Percentiles rank a stretch among this genome's conserved stretches.
These are phyloP conservation scores for Pezicula radicicola DNA, from an alignment of 2,329 filamentous ascomycete species.

Conservation along the genomic window DNA sequence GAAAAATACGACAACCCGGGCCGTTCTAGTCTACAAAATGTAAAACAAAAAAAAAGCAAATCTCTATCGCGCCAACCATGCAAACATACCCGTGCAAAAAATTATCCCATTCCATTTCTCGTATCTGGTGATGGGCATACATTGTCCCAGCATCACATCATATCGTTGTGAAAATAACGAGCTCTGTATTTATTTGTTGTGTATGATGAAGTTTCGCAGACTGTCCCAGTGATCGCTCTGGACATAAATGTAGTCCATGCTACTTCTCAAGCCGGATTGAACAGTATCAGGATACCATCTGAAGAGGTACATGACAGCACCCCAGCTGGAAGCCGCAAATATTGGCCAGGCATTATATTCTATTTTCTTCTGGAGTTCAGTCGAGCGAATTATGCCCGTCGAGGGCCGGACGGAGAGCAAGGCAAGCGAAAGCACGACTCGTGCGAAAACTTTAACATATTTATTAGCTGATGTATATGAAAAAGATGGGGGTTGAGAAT, in stretches of 20 bases:
- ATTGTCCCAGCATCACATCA: not conserved
- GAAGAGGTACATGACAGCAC: constrained; percentile 92
- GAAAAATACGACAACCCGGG: not conserved
- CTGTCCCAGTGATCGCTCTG: constrained; percentile 90
- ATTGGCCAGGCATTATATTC: constrained; percentile 81
- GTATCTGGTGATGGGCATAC: not conserved
- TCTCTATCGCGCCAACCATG: no score
- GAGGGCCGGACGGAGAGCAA: constrained; percentile 74
- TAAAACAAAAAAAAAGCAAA: no score
- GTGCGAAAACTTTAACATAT: constrained; percentile 66
- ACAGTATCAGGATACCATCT: constrained; percentile 87
- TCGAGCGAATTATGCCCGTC: constrained; percentile 45
- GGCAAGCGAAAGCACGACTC: constrained; percentile 80
- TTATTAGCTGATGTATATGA: not conserved
- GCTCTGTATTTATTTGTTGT: constrained; percentile 62
- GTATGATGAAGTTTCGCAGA: constrained; percentile 77
- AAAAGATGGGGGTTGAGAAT: not conserved
- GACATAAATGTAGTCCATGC: constrained; percentile 96
- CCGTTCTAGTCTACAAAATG: no score
- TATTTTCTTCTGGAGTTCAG: constrained; percentile 43
- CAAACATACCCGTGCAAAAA: not conserved
- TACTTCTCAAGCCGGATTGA: constrained; percentile 86
- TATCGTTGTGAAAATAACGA: not conserved
- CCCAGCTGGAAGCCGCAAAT: constrained; percentile 91
- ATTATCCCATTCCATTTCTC: not conserved